A percentile compares a stretch with the other conserved stretches of the same genome.
These are phyloP conservation scores for Penicillium sp. DNA, from an alignment of 2,329 filamentous ascomycete species.

Conservation along the genomic window DNA sequence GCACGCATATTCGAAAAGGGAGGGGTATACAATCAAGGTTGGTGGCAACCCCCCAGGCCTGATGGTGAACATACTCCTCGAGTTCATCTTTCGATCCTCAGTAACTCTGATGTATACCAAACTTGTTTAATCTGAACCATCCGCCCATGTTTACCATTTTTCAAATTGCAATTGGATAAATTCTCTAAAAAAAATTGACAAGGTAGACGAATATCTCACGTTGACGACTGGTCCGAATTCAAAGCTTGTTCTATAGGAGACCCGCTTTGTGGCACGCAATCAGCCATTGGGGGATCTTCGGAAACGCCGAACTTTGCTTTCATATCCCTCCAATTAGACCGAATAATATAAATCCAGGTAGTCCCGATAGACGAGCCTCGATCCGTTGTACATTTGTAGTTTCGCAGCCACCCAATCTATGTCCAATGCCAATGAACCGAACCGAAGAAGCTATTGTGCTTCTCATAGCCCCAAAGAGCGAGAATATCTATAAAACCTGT, in stretches of 20 bases:
- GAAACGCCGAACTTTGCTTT: constrained; percentile 5
- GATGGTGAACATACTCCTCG: not conserved
- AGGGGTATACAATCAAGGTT: not conserved
- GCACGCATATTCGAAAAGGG: not conserved
- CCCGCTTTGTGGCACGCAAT: constrained; percentile 21
- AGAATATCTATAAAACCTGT: not conserved
- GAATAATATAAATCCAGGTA: not conserved
- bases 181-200: not conserved
- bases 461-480: not conserved
- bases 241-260: constrained; percentile 13
- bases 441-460: not conserved
- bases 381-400: not conserved
- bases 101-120: not conserved
- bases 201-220: no score
- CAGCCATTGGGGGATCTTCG: constrained; percentile 24
- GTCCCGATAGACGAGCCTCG: not conserved
- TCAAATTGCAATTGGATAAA: not conserved
- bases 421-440: not conserved
- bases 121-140: no score
- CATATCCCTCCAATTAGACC: not conserved
- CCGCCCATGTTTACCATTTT: not conserved
- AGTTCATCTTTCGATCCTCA: not conserved
- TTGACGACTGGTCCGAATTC: constrained; percentile 6
- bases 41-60: not conserved
- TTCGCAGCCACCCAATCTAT: not conserved